Evolutionary conservation across 2,329 filamentous ascomycete genomes (phyloP), one percentile per base, ranked within the genome.

Genomic region (Xylariales sp.): DNA sequence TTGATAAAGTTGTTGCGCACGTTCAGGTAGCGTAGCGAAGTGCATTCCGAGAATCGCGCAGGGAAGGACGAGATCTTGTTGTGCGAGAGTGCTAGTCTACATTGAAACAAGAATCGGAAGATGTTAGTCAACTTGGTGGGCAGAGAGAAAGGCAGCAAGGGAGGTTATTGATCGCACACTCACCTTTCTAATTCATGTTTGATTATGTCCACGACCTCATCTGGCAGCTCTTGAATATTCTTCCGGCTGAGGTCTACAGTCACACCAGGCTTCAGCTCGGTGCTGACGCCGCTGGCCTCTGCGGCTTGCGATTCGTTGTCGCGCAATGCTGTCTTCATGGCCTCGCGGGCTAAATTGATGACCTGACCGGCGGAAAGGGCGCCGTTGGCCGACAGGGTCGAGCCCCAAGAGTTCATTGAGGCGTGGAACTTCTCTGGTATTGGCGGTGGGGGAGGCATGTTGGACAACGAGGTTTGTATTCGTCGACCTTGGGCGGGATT

Each of bases 191-290:
- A 69, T 56, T 85, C 81, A 50, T 83, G 72, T 60, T 84, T 85
- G 51, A 88, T 84, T 44, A 88, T 76, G 51, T 85, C 79, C 28
- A 88, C 79, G 29, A 87, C 79, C 59, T 88, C 84, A 41, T 85
- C 81, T 1, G 84, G 84, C 40, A 88, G 62, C 45, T 72, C 76
- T 50, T 79, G 74, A 30, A 90, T 88, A 53, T 79, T 80, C 61
- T 83, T 84, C 52, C 85, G 80, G 59, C 85, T 87, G 46, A 90
- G 63, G 60, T 90, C 84, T 50, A 91, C 83, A 21, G 86, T 90
- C 41, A 88, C 77, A 42, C 86, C 85, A 1, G 81, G 78, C 54
- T 81, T 79, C 32, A 83, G 63, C 30, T 76, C 77, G 57, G 64
- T 78, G 54, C 72, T 78, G 46, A 78, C 70, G 43, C 73, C 70